Percentiles rank a stretch among this genome's conserved stretches.
Conservation (phyloP, 257 asterid genomes). For the Thymus quinquecostatus region DNA sequence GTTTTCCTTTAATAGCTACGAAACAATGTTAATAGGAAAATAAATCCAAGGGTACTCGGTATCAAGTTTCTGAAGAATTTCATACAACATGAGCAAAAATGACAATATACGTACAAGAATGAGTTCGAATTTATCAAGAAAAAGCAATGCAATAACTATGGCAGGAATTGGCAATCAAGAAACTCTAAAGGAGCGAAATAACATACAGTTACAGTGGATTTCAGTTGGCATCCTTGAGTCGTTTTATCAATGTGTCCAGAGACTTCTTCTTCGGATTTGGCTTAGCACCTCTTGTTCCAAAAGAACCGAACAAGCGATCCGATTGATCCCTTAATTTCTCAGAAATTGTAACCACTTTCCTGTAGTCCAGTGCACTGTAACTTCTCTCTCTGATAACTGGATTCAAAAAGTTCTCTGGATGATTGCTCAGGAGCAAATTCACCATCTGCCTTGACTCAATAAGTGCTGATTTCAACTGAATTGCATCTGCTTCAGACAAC, state of each 20-base stretch:
- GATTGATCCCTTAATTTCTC: constrained; percentile 94
- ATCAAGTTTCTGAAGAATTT: constrained; percentile 25
- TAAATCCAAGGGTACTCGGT: constrained; percentile 6
- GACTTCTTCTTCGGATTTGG: constrained; percentile 94
- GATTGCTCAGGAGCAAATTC: constrained; percentile 85
- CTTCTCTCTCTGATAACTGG: constrained; percentile 94
- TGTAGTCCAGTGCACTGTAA: constrained; percentile 73
- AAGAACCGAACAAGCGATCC: constrained; percentile 79
- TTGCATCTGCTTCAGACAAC: constrained; percentile 67
- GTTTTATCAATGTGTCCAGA: constrained; percentile 83
- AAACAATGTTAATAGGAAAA: background rate
- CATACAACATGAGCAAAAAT: constrained; percentile 39
- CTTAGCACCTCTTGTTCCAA: constrained; percentile 90
- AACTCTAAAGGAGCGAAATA: constrained; percentile 29
- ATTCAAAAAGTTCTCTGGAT: constrained; percentile 90
- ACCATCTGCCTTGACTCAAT: constrained; percentile 90
- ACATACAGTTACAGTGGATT: constrained; percentile 35
- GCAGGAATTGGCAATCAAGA: constrained; percentile 42
- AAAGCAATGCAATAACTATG: constrained; percentile 34
- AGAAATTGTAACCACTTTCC: constrained; percentile 79
- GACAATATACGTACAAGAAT: constrained; percentile 39
- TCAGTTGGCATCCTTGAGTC: constrained; percentile 86
- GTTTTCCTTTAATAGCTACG: constrained; percentile 23
- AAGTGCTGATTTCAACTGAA: constrained; percentile 68
- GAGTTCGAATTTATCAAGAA: constrained; percentile 29